Percentiles rank a stretch among this genome's conserved stretches.
These are phyloP conservation scores for Cucumis sativus DNA, from an alignment of 306 rosid genomes.

Conservation along the genomic window Cucumber_9930_V3 NC_026658.2:15323501-15324000, in stretches of 20 bases:
- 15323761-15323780: constrained; percentile 13
- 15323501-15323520: background rate
- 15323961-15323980: background rate
- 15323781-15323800: constrained; percentile 15
- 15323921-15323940: constrained; percentile 38
- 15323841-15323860: constrained; percentile 58
- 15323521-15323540: background rate
- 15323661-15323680: constrained; percentile 26
- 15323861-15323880: constrained; percentile 80
- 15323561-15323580: constrained; percentile 4
- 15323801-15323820: constrained; percentile 15
- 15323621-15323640: constrained; percentile 48
- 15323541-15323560: background rate
- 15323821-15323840: constrained; percentile 20
- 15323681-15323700: constrained; percentile 30
- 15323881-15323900: constrained; percentile 29
- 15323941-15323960: background rate
- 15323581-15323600: constrained; percentile 55
- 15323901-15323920: constrained; percentile 14
- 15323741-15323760: constrained; percentile 23
- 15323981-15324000: background rate
- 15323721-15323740: constrained; percentile 19
- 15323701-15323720: constrained; percentile 19
- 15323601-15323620: constrained; percentile 68
- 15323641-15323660: constrained; percentile 43